Conservation (phyloP, 2,329 filamentous ascomycete species). For the Parastagonospora nodorum region DNA sequence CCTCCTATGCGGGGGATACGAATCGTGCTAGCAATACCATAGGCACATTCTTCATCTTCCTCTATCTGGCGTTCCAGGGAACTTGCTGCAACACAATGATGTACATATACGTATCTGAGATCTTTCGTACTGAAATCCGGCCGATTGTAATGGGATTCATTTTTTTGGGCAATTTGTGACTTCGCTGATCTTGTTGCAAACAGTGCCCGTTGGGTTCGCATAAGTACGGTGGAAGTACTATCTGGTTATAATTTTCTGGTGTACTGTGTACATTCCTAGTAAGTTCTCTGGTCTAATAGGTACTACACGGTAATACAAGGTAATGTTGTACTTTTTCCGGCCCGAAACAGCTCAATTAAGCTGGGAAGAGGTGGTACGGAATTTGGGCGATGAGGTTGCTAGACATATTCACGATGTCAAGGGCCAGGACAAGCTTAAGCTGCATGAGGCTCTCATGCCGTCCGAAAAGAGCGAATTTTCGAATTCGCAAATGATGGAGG, state of each 20-base stretch:
- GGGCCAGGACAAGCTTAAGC: slow-evolving; percentile 14
- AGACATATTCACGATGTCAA: slow-evolving; percentile 15
- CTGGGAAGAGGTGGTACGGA: slow-evolving; percentile 53
- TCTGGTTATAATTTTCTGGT: slow-evolving; percentile 15
- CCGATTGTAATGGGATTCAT: slow-evolving; percentile 59
- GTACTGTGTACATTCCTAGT: slow-evolving; percentile 29
- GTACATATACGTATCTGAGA: slow-evolving; percentile 42
- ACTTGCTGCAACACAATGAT: slow-evolving; percentile 40
- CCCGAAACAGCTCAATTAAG: slow-evolving; percentile 41
- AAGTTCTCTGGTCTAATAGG: slow-evolving; percentile 5
- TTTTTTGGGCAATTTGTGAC: slow-evolving; percentile 49
- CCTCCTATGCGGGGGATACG: slow-evolving; percentile 45
- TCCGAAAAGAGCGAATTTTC: too few species aligned
- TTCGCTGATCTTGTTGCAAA: slow-evolving; percentile 54
- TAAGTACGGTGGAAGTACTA: slow-evolving; percentile 53
- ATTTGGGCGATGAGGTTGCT: slow-evolving; percentile 55
- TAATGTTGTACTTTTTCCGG: slow-evolving; percentile 52
- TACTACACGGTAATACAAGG: neutral
- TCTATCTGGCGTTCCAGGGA: slow-evolving; percentile 54
- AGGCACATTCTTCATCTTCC: slow-evolving; percentile 50
- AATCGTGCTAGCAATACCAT: slow-evolving; percentile 49
- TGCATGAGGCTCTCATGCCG: slow-evolving; percentile 11
- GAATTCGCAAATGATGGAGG: too few species aligned
- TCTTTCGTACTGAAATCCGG: slow-evolving; percentile 48
- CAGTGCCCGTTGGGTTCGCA: slow-evolving; percentile 28